Percentiles rank a stretch among this genome's conserved stretches.
Evolutionary conservation across 495 filamentous ascomycete species (phyloP).

Genomic region (Aspergillus ellipticus): DNA sequence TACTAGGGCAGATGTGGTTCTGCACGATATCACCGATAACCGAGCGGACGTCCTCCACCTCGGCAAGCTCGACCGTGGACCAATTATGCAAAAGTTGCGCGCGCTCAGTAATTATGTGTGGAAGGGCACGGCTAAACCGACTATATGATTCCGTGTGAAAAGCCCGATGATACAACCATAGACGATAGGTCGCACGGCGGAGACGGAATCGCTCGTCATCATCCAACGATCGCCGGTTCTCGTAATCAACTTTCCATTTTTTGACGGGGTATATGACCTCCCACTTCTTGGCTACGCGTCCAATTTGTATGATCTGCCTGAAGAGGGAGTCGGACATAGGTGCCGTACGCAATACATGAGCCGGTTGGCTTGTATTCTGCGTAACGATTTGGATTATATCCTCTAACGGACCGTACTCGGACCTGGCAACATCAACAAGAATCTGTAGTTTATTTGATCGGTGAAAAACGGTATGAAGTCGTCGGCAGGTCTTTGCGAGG

Average conservation of each 20-base stretch:
- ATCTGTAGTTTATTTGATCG: conserved; percentile 51
- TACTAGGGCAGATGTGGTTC: conserved; percentile 57
- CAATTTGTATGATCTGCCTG: conserved; percentile 54
- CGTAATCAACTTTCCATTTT: conserved; percentile 58
- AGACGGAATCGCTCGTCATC: conserved; percentile 53
- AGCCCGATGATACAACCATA: conserved; percentile 62
- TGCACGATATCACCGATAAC: conserved; percentile 51
- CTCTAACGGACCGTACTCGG: conserved; percentile 58
- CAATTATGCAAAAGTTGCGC: conserved; percentile 56
- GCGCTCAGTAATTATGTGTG: conserved; percentile 42
- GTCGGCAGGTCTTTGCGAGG: conserved; percentile 51
- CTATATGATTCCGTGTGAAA: conserved; percentile 50
- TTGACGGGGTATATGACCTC: conserved; percentile 64
- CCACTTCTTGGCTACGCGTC: conserved; percentile 59
- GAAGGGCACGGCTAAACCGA: conserved; percentile 44
- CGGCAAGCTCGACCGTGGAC: conserved; percentile 49
- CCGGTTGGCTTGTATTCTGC: conserved; percentile 53
- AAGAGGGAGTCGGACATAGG: conserved; percentile 53
- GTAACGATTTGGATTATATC: conserved; percentile 59
- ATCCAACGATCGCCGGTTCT: conserved; percentile 59
- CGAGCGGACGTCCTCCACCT: conserved; percentile 51
- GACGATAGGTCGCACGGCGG: conserved; percentile 64
- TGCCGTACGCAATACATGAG: conserved; percentile 45
- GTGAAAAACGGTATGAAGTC: conserved; percentile 51
- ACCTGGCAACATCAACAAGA: conserved; percentile 48